These are phyloP conservation scores for Usnea hakonensis DNA, from an alignment of 495 filamentous ascomycete species.

Conservation along the genomic window DNA sequence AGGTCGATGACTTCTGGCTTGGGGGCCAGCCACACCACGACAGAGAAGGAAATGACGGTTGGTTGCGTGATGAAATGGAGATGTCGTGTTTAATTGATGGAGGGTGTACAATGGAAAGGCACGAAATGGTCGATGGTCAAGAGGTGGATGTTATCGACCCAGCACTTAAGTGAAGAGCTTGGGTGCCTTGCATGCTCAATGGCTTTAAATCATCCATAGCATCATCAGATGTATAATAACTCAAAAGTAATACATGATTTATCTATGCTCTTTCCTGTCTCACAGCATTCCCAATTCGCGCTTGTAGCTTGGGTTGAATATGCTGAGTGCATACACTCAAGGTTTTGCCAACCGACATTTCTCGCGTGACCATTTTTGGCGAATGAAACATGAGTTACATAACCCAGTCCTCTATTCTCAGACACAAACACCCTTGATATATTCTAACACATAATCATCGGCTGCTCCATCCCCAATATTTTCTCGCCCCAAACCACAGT, in stretches of 20 bases:
- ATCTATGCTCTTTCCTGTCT: background rate
- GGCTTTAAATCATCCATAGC: background rate
- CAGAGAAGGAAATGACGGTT: background rate
- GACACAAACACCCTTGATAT: too few relatives aligned
- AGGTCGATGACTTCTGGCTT: constrained; percentile 7
- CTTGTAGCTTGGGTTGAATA: background rate
- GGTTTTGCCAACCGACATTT: background rate
- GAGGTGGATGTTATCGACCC: constrained; percentile 17
- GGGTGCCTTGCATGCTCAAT: background rate
- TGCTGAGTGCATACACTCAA: background rate
- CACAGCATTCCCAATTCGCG: background rate
- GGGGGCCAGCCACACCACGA: background rate
- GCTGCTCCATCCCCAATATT: background rate
- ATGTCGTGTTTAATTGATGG: constrained; percentile 19
- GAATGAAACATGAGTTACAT: background rate
- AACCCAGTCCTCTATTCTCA: background rate
- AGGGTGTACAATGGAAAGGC: constrained; percentile 1
- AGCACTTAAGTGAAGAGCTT: constrained; percentile 5
- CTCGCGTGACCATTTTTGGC: background rate
- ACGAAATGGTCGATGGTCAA: constrained; percentile 2
- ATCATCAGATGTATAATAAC: background rate
- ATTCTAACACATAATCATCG: background rate
- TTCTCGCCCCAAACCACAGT: background rate
- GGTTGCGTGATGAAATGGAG: constrained; percentile 19
- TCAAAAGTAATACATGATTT: background rate